Evolutionary conservation across 345 rosid species (phyloP), one percentile per base, ranked within the genome.

Genomic region (Firmiana major): DNA sequence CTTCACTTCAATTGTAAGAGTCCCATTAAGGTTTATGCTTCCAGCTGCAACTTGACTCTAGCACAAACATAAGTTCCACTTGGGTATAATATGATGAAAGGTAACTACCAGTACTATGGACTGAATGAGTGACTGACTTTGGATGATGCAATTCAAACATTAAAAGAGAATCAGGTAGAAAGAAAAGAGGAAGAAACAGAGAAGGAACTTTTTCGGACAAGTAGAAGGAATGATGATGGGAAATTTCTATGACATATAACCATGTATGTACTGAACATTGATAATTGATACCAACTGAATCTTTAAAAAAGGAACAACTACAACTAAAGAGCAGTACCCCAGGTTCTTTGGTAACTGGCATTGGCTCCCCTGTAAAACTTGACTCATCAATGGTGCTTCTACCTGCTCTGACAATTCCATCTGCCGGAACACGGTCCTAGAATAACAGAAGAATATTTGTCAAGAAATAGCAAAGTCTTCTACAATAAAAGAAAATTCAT

Each of bases 41-140:
- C 99, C 99, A 57, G 97, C 99, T 48, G 93, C 93, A 75, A 93
- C 96, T 89, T 93, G 89, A 89, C 92, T 90, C 98, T 95, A 83
- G 82, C 82, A 81, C 54, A 82, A 75, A 66, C 31, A 63, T 57
- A 81, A 78, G 73, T 79, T 69, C 76, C 73, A 76, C 59, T 58
- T 48, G 55, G 69, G 48, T 13, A 42, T 31, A 38, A 79, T 66
- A 75, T 53, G 43, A 58, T 48, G 58, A 73, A 78, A 73, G 65
- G 58, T 75, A 43, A 71, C 46, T 21, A 31, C 17, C 19, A 70
- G 6, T 4, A 76, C 31, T 9, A 77, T 4, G 10, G 36, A 31
- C 34, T 2, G 34, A 31, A 31, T 2, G 34, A 31, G 34, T 31
- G 38, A 28, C 9, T 75, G 59, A 46, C 22, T 13, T 45, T 40